Base-by-base conservation (phyloP, 495 filamentous ascomycete species). In the Pyronema domesticum region DNA sequence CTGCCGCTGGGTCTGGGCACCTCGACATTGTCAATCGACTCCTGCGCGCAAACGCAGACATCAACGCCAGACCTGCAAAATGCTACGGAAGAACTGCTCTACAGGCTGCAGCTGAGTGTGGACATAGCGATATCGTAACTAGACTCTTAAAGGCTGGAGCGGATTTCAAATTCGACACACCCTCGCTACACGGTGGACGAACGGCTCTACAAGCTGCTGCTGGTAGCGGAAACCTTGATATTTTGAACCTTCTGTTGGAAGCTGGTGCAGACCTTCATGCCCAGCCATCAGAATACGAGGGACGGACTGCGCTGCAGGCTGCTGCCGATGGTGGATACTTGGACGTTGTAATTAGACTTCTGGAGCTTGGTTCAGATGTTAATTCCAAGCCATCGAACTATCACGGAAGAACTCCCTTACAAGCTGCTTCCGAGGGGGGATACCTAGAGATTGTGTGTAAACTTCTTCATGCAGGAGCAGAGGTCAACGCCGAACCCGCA, bases 171-270 rank as follows among this genome's bases (percentile, higher is more conserved):
- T 49, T 40, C 4, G 37, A 17, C 9, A 37, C 55, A 17, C 36
- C 36, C 1, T 1, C 14, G 1, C 14, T 11, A 47, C 17, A 33
- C 5, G 9, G 57, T 30, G 58, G 58, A 9, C 46, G 58, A 37
- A 65, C 60, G 11, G 58, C 58, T 18, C 39, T 39, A 46, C 57
- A 60, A 49, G 56, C 45, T 46, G 58, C 56, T 10, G 58, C 56
- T 5, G 23, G 6, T 3, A n/a, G 13, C 17, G 58, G 58, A 17
- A 37, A 50, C 11, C 18, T 46, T 3, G 11, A 40, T 13, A 52
- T 60, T 9, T 14, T 53, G 13, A n/a, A 34, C 15, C 23, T 33
- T 1, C 56, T 60, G 13, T 9, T 60, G n/a, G 13, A 5, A 19
- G 6, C 11, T 18, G 56, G 51, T 18, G 58, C 56, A 1, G 36